Conservation (phyloP, 2,329 filamentous ascomycete genomes). For the Colletotrichum costaricense region DNA sequence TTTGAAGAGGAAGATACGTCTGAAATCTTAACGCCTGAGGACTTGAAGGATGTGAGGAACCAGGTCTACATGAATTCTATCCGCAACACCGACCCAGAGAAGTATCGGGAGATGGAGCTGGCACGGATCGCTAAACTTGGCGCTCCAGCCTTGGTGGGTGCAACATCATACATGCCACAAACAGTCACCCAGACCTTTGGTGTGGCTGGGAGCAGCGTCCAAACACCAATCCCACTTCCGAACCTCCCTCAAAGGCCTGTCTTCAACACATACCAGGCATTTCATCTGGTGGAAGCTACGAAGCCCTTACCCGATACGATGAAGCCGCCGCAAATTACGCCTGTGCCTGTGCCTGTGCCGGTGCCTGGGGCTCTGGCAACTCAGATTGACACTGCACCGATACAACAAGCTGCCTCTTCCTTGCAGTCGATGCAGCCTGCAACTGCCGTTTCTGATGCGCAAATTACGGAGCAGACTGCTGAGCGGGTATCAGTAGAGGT, state of each 20-base stretch:
- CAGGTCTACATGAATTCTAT: slow-evolving; percentile 47
- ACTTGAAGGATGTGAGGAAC: slow-evolving; percentile 65
- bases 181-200: not conserved
- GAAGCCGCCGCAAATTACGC: not conserved
- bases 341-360: not conserved
- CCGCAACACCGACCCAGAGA: slow-evolving; percentile 46
- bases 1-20: slow-evolving; percentile 78
- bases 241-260: not conserved
- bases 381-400: not conserved
- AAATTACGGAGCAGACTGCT: not conserved
- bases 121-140: slow-evolving; percentile 6
- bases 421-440: not conserved
- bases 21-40: slow-evolving; percentile 68
- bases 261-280: not conserved
- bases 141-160: not conserved
- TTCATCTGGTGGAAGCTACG: not conserved
- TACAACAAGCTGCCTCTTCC: not conserved
- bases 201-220: not conserved
- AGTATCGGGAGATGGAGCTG: slow-evolving; percentile 42
- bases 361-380: not conserved
- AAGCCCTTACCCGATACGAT: not conserved
- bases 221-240: slow-evolving; percentile 2
- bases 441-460: not conserved
- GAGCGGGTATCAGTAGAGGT: slow-evolving; percentile 5
- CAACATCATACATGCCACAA: not conserved